A percentile compares a stretch with the other conserved stretches of the same genome.
Evolutionary conservation across 2,329 filamentous ascomycete species (phyloP).

Genomic region (Teratosphaeria pseudoeucalypti): DNA sequence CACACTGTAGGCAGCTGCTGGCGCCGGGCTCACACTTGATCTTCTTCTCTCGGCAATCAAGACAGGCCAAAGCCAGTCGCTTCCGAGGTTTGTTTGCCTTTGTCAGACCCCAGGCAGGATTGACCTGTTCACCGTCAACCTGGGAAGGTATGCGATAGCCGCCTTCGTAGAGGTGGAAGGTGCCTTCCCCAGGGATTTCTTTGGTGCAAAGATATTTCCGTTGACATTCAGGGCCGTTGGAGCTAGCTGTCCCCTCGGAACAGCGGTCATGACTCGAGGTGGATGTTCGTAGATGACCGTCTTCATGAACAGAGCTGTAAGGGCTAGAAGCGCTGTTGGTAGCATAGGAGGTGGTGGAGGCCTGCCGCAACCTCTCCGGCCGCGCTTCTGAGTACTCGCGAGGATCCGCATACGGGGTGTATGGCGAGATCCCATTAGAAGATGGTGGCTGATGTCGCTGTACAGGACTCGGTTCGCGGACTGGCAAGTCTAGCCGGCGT

Average conservation of each 20-base stretch:
- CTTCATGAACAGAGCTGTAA: constrained; percentile 14
- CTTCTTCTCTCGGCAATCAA: constrained; percentile 92
- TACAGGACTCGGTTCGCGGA: constrained; percentile 19
- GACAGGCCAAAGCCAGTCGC: constrained; percentile 79
- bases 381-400: constrained; percentile 12
- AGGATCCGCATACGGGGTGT: constrained; percentile 12
- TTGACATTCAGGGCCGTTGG: constrained; percentile 12
- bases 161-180: constrained; percentile 23
- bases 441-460: constrained; percentile 9
- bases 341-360: constrained; percentile 13
- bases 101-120: constrained; percentile 86
- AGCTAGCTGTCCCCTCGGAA: constrained; percentile 3
- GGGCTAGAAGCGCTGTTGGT: constrained; percentile 17
- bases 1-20: constrained; percentile 80
- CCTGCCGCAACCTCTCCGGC: constrained; percentile 13
- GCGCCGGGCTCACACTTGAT: constrained; percentile 90
- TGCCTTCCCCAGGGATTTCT: constrained; percentile 21
- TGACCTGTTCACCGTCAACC: constrained; percentile 78
- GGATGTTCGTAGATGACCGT: constrained; percentile 12
- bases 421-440: constrained; percentile 13
- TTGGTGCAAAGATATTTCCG: constrained; percentile 24
- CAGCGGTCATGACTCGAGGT: constrained; percentile 9
- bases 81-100: constrained; percentile 92
- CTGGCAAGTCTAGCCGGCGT: constrained; percentile 20
- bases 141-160: constrained; percentile 23